Conservation (phyloP, 2,329 filamentous ascomycete genomes). For the Calonectria pteridis region DNA sequence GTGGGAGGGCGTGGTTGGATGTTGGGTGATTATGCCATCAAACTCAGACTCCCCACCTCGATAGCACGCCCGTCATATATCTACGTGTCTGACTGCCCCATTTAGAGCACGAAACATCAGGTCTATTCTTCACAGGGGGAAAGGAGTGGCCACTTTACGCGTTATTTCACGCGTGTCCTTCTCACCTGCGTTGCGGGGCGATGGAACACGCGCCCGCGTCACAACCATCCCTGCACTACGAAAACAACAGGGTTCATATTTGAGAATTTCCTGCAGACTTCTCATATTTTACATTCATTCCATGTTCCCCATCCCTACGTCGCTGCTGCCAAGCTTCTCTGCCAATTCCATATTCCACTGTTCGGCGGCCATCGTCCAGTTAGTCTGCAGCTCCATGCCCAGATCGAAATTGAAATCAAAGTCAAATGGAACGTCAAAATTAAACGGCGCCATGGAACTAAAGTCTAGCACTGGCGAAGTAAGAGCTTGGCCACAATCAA, state of each 20-base stretch:
- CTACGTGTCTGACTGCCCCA: no score
- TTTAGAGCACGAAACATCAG: not conserved
- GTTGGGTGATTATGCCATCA: no score
- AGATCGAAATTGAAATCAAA: not conserved
- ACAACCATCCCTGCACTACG: not conserved
- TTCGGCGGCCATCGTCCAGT: not conserved
- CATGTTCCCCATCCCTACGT: not conserved
- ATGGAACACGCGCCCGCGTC: not conserved
- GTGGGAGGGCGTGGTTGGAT: no score
- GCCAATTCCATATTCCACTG: not conserved
- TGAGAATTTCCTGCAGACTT: not conserved
- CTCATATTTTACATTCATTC: not conserved
- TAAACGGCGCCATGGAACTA: not conserved
- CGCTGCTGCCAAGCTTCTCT: not conserved
- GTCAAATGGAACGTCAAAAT: not conserved
- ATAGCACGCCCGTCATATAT: not conserved
- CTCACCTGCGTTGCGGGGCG: not conserved
- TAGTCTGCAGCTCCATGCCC: not conserved
- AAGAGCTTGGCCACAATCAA: not conserved
- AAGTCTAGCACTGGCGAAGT: not conserved
- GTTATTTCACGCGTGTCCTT: not conserved
- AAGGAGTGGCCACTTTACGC: not conserved
- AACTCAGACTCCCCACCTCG: not conserved
- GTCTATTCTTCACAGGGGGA: not conserved
- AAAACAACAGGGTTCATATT: not conserved